These are phyloP conservation scores for Vitis cinerea DNA, from an alignment of 164 flowering plant genomes.

Conservation along the genomic window DNA sequence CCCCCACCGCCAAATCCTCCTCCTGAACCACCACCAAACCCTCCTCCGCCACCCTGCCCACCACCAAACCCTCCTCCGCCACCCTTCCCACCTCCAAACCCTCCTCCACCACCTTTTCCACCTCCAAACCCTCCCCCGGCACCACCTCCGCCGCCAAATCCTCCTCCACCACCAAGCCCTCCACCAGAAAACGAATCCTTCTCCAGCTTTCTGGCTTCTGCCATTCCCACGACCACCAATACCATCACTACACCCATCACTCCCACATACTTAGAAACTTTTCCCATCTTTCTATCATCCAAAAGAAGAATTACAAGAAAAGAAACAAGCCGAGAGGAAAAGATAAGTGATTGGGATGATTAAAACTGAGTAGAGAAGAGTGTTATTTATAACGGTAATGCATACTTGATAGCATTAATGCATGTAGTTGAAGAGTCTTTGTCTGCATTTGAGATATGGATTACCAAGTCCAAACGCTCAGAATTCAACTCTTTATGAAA, in stretches of 20 bases:
- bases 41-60: slow-evolving; percentile 9
- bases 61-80: slow-evolving; percentile 11
- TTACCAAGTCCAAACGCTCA: background rate
- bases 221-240: slow-evolving; percentile 19
- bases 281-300: slow-evolving; percentile 18
- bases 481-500: slow-evolving; percentile 9
- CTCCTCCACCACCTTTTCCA: slow-evolving; percentile 6
- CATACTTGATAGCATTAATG: slow-evolving; percentile 7
- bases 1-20: slow-evolving; percentile 15
- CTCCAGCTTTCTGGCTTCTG: slow-evolving; percentile 22
- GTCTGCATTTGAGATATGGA: too few species aligned
- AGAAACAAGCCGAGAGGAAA: too few species aligned
- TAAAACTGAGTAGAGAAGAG: too few species aligned
- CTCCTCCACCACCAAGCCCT: slow-evolving; percentile 9
- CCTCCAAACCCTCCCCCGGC: slow-evolving; percentile 8
- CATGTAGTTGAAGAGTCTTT: slow-evolving; percentile 12
- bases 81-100: background rate
- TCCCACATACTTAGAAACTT: slow-evolving; percentile 5
- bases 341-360: too few species aligned
- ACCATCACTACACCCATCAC: slow-evolving; percentile 12
- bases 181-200: slow-evolving; percentile 12
- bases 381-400: too few species aligned
- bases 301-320: too few species aligned
- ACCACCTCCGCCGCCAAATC: slow-evolving; percentile 9
- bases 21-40: slow-evolving; percentile 8